These are phyloP conservation scores for Aspergillus viridinutans DNA, from an alignment of 2,329 filamentous ascomycete genomes.

Conservation along the genomic window DNA sequence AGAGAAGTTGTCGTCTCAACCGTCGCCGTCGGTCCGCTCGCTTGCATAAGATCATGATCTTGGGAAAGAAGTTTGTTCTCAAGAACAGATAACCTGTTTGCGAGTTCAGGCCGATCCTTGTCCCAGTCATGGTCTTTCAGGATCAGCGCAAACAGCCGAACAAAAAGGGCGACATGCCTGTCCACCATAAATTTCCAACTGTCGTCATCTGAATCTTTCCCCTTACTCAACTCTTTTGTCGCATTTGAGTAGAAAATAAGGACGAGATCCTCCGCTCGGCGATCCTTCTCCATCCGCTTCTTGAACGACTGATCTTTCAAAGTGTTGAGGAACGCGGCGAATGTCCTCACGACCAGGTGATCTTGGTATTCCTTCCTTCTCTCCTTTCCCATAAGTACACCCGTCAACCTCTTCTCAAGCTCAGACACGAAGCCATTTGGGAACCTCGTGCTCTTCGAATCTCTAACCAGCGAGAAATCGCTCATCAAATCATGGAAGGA, in stretches of 20 bases:
- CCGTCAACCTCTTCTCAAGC: conserved; percentile 73
- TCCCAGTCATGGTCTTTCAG: conserved; percentile 81
- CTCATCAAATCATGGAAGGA: conserved; percentile 79
- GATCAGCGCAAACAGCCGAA: conserved; percentile 76
- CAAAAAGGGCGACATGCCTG: conserved; percentile 89
- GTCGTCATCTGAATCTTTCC: conserved; percentile 73
- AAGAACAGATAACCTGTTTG: conserved; percentile 70
- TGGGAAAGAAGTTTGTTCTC: conserved; percentile 93
- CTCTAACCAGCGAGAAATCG: conserved; percentile 68
- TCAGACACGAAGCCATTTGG: conserved; percentile 68
- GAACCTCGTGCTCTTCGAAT: conserved; percentile 66
- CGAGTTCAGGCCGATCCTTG: conserved; percentile 78
- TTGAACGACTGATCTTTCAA: conserved; percentile 86
- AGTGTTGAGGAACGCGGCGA: conserved; percentile 89
- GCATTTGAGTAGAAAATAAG: conserved; percentile 96
- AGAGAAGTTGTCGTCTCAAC: conserved; percentile 79
- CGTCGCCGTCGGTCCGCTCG: conserved; percentile 56
- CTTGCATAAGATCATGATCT: conserved; percentile 78
- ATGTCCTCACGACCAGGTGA: conserved; percentile 84
- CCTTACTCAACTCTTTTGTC: conserved; percentile 81
- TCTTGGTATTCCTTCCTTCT: conserved; percentile 85
- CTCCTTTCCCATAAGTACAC: conserved; percentile 77
- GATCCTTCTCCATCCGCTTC: conserved; percentile 89
- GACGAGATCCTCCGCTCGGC: conserved; percentile 85
- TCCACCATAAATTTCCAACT: conserved; percentile 90